Base-by-base conservation (phyloP, 2,329 filamentous ascomycete genomes). In the Paraconiothyrium sp. region DNA sequence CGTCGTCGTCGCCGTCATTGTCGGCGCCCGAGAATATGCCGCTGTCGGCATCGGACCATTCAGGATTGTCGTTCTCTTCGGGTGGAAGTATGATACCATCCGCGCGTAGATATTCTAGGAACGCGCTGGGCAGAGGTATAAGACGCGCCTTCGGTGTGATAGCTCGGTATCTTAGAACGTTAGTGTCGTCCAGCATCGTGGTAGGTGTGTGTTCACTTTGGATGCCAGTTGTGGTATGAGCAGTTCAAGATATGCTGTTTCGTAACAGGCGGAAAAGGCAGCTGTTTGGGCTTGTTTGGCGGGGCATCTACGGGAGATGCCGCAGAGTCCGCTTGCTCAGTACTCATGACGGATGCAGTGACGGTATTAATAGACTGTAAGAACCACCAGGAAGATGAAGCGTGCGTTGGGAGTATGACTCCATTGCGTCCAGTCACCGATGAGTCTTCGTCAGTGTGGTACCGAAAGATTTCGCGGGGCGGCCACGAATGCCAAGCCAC, bases 171-270 rank as follows among this genome's bases (percentile, higher is more conserved):
- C 89, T 92, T 56, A 27, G 39, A 20, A 37, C 35, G 8, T 46
- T 13, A 46, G 43, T 46, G 2, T 24, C 43, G 2, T 20, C 9
- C 4, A 8, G 4, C 13, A 9, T 3, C 24, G 11, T 11, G 7
- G 11, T 30, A 43, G 20, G 14, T 35, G 52, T 7, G 54, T 30
- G 37, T 61, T 50, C 81, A 92, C 85, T 87, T 90, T 51, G 91
- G 88, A 73, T 97, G 92, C 95, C 95, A 99, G 62, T 86, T 88
- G 76, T 97, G 92, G 79, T 96, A 97, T 46, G 95, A 96, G 81
- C 94, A 99, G 79, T 97, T 91, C 58, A 97, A 83, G 63, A 99
- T 96, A 74, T 99, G 94, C 50, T 90, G 88, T 75, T 90, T 91
- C 35, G 89, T 93, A 60, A 97, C 87, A 0, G 93, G 92, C 22